A percentile compares a stretch with the other conserved stretches of the same genome.
These are phyloP conservation scores for Phytophthora sansomeana DNA, from an alignment of 352 stramenopile genomes.

Conservation along the genomic window DNA sequence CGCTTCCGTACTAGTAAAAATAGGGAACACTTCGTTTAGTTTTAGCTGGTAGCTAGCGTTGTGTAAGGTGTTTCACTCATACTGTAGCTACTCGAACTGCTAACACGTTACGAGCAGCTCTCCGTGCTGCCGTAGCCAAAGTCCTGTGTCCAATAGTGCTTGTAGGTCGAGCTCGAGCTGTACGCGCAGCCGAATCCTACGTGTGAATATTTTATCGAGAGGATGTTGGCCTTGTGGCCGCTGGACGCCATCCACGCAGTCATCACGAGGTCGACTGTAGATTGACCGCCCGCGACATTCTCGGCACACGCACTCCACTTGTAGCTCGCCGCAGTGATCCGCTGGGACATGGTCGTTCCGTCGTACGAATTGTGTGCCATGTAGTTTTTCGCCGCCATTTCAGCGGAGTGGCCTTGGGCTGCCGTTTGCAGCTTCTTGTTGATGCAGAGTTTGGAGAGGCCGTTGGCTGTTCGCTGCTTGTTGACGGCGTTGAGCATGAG, in stretches of 20 bases:
- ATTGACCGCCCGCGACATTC: constrained; percentile 52
- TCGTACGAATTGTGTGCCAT: constrained; percentile 51
- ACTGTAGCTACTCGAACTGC: neutral
- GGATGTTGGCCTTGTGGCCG: constrained; percentile 47
- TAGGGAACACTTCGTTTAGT: too few relatives aligned
- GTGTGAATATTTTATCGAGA: constrained; percentile 25
- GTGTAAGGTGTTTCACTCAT: neutral
- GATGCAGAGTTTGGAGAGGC: constrained; percentile 35
- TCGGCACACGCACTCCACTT: constrained; percentile 51
- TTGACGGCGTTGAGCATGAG: constrained; percentile 54
- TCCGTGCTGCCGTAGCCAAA: constrained; percentile 37
- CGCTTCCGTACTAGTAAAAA: too few relatives aligned
- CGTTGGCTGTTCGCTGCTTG: constrained; percentile 42
- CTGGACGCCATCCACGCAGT: constrained; percentile 54
- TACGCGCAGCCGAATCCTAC: constrained; percentile 34
- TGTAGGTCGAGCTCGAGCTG: constrained; percentile 36
- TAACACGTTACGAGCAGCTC: constrained; percentile 10
- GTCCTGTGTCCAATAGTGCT: constrained; percentile 57
- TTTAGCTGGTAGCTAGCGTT: too few relatives aligned
- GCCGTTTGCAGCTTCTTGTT: constrained; percentile 38
- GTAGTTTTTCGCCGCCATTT: constrained; percentile 47
- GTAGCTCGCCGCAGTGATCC: constrained; percentile 47
- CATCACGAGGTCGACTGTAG: constrained; percentile 45
- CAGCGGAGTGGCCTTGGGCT: constrained; percentile 21
- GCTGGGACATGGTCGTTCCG: constrained; percentile 37